Percentiles rank a stretch among this genome's conserved stretches.
These are phyloP conservation scores for Murraya paniculata DNA, from an alignment of 345 rosid species.

Conservation along the genomic window DNA sequence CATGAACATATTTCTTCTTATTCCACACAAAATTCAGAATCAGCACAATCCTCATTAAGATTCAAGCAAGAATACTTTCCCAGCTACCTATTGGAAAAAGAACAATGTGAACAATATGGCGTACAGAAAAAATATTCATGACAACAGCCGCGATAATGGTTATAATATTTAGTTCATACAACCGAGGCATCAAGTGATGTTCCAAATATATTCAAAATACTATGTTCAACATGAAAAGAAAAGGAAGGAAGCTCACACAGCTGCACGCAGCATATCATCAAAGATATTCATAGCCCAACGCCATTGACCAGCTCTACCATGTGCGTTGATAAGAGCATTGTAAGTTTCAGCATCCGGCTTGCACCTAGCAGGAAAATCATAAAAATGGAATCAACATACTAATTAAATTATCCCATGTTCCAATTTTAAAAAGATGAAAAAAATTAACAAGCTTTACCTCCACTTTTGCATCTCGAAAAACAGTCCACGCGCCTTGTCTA, in stretches of 20 bases:
- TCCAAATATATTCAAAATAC: constrained; percentile 9
- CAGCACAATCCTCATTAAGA: neutral
- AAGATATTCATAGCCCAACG: constrained; percentile 94
- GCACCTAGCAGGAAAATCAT: constrained; percentile 48
- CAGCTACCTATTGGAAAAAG: neutral
- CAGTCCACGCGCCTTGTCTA: constrained; percentile 86
- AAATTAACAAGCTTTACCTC: constrained; percentile 46
- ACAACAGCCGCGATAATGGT: neutral
- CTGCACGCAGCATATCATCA: constrained; percentile 81
- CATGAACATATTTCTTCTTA: neutral
- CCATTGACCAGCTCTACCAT: constrained; percentile 90
- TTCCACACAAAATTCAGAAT: neutral
- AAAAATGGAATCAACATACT: constrained; percentile 2
- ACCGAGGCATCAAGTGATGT: neutral
- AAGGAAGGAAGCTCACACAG: constrained; percentile 57
- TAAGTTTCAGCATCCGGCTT: constrained; percentile 88
- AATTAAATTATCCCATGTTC: neutral
- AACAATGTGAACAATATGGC: neutral
- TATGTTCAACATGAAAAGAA: constrained; percentile 8
- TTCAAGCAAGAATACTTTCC: neutral
- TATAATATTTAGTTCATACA: neutral
- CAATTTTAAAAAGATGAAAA: neutral
- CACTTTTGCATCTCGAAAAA: constrained; percentile 96
- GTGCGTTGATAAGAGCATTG: constrained; percentile 85
- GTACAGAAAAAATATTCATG: neutral